Evolutionary conservation across 2,329 filamentous ascomycete genomes (phyloP).

Genomic region (Colletotrichum lindemuthianum): DNA sequence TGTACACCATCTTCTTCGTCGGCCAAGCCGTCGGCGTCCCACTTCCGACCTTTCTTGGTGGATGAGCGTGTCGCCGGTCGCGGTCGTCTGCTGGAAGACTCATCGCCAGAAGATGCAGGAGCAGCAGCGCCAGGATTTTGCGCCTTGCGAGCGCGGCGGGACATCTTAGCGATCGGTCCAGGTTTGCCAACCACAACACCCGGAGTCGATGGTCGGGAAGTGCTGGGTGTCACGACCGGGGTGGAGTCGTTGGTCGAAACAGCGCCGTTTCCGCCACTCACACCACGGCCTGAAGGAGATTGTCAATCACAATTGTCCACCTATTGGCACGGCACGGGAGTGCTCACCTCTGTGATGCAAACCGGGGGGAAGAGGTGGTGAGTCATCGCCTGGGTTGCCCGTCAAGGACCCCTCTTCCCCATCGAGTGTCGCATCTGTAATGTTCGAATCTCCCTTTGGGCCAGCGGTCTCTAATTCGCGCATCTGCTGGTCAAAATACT

Average conservation of each 20-base stretch:
- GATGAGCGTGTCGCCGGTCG: conserved; percentile 65
- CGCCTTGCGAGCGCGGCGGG: conserved; percentile 78
- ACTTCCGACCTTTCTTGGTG: conserved; percentile 87
- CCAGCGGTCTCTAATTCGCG: conserved; percentile 77
- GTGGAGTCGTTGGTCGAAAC: conserved; percentile 71
- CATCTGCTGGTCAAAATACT: conserved; percentile 94
- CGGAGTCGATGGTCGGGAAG: conserved; percentile 83
- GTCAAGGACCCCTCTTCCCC: conserved; percentile 48
- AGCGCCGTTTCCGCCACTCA: conserved; percentile 45
- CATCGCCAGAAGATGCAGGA: conserved; percentile 84
- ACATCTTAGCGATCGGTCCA: conserved; percentile 81
- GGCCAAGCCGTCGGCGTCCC: conserved; percentile 89
- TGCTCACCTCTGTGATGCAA: conserved; percentile 35
- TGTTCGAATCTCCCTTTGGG: conserved; percentile 42
- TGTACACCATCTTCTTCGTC: conserved; percentile 83
- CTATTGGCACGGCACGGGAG: not conserved
- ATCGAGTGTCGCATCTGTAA: conserved; percentile 42
- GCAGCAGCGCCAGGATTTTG: conserved; percentile 71
- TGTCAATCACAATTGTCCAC: conserved; percentile 8
- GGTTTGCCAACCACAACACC: conserved; percentile 75
- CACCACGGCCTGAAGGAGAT: conserved; percentile 42
- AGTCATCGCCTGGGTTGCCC: conserved; percentile 49
- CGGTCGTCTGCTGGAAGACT: conserved; percentile 68
- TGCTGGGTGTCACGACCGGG: conserved; percentile 75
- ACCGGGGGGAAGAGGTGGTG: conserved; percentile 43